Evolutionary conservation across 1,284 basidiomycete species (phyloP).

Genomic region (Hypsizygus ulmarius): DNA sequence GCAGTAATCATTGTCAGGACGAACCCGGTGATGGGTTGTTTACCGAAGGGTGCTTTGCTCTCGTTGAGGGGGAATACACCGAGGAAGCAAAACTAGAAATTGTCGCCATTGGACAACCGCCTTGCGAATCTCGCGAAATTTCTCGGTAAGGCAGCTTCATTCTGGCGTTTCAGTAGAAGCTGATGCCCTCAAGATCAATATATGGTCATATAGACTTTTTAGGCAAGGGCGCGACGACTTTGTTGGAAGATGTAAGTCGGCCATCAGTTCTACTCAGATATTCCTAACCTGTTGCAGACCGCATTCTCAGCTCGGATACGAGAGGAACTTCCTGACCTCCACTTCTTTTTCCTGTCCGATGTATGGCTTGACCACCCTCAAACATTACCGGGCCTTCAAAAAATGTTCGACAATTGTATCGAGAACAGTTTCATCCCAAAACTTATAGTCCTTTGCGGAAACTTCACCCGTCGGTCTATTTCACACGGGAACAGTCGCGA

Average conservation of each 20-base stretch:
- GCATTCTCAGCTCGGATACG: constrained; percentile 59
- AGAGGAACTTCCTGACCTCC: constrained; percentile 69
- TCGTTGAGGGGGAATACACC: constrained; percentile 96
- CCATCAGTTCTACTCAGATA: constrained; percentile 1
- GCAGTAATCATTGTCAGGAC: constrained; percentile 49
- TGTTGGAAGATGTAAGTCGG: constrained; percentile 83
- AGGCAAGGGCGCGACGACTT: constrained; percentile 86
- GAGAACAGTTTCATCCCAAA: constrained; percentile 84
- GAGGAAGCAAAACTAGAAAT: constrained; percentile 87
- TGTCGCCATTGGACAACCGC: constrained; percentile 95
- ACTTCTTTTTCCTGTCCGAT: constrained; percentile 95
- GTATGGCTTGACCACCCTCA: constrained; percentile 91
- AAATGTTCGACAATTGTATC: constrained; percentile 90
- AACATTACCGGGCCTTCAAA: constrained; percentile 76
- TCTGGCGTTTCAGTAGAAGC: constrained; percentile 2
- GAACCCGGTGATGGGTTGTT: constrained; percentile 94
- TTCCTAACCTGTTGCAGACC: constrained; percentile 37
- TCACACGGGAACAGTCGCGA: constrained; percentile 76
- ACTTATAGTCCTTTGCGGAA: constrained; percentile 91
- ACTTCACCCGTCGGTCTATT: constrained; percentile 86
- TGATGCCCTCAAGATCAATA: constrained; percentile 57
- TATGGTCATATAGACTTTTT: constrained; percentile 95
- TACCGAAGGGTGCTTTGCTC: constrained; percentile 92
- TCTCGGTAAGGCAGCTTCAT: constrained; percentile 58
- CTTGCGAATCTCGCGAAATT: constrained; percentile 83